phyloP scores from a whole-genome alignment of 1,284 basidiomycete genomes.

The Vanrija humicola region DNA sequence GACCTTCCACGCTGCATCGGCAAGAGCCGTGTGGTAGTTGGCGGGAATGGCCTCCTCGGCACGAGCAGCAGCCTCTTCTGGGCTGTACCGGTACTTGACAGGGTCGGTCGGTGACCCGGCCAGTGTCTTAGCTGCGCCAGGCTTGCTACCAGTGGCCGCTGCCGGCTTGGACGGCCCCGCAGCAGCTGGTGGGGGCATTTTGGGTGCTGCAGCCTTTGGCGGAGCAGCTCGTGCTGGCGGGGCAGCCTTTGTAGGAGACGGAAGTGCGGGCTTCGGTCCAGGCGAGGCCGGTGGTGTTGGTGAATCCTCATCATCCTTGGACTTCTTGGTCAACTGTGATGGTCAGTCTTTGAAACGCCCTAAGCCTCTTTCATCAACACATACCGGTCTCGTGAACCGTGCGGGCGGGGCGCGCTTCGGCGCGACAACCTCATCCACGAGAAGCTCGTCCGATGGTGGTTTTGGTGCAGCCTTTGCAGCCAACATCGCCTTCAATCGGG shows the following conservation, averaged over 20 bases:
- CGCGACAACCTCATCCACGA: conserved; percentile 28
- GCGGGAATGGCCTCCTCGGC: conserved; percentile 72
- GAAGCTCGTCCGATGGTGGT: conserved; percentile 16
- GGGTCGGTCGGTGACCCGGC: conserved; percentile 61
- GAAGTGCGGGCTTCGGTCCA: neutral
- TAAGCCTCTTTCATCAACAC: neutral
- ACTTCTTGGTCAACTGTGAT: neutral
- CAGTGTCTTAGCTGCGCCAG: conserved; percentile 55
- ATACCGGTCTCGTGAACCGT: conserved; percentile 18
- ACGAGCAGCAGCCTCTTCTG: conserved; percentile 85
- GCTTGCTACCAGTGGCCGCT: conserved; percentile 38
- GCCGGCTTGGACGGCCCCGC: conserved; percentile 37
- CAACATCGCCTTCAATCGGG: neutral
- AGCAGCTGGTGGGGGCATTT: conserved; percentile 30
- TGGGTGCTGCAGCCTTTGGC: conserved; percentile 31
- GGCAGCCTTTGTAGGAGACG: conserved; percentile 6
- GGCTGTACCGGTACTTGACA: conserved; percentile 85
- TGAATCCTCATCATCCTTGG: too few species aligned
- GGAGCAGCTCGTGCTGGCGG: conserved; percentile 3
- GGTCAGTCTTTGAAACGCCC: neutral
- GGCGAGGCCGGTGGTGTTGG: neutral
- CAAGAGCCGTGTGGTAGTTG: conserved; percentile 67
- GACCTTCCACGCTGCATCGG: conserved; percentile 89
- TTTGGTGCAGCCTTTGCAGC: conserved; percentile 2
- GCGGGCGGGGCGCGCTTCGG: conserved; percentile 27